These are phyloP conservation scores for Russula vinacea DNA, from an alignment of 768 basidiomycete genomes.

Conservation along the genomic window DNA sequence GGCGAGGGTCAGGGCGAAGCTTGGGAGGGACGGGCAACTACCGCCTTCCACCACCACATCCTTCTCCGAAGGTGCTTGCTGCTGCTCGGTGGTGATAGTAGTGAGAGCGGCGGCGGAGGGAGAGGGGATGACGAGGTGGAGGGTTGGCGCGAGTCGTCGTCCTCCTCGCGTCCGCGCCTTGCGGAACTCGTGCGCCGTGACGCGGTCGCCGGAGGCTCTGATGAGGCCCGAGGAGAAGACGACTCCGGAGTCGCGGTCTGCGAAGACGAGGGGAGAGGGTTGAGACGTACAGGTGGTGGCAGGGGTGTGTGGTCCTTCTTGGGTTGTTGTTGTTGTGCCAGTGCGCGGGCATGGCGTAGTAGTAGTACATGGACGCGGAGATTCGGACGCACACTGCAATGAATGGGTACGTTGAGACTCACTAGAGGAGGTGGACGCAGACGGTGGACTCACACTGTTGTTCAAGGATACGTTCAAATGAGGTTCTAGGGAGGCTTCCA, in stretches of 20 bases:
- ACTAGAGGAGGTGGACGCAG: background rate
- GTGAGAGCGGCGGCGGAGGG: background rate
- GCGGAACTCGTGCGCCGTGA: background rate
- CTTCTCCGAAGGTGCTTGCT: background rate
- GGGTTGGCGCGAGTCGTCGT: background rate
- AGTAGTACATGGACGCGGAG: background rate
- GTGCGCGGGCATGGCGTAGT: background rate
- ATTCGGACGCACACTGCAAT: background rate
- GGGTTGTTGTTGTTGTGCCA: too few relatives aligned
- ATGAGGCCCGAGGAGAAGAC: constrained; percentile 4
- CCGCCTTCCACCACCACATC: background rate
- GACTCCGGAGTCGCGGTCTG: constrained; percentile 17
- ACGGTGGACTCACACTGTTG: background rate
- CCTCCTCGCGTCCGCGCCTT: too few relatives aligned
- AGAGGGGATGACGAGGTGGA: constrained; percentile 4
- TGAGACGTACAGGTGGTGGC: too few relatives aligned
- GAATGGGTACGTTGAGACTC: background rate
- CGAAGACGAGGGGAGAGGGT: too few relatives aligned
- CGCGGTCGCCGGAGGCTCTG: constrained; percentile 8
- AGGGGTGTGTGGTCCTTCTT: background rate
- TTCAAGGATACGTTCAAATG: background rate
- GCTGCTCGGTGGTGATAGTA: background rate
- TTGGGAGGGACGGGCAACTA: background rate
- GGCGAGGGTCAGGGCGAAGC: background rate
- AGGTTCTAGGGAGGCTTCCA: background rate